Evolutionary conservation across 495 filamentous ascomycete genomes (phyloP).

Genomic region (Tuber magnatum): DNA sequence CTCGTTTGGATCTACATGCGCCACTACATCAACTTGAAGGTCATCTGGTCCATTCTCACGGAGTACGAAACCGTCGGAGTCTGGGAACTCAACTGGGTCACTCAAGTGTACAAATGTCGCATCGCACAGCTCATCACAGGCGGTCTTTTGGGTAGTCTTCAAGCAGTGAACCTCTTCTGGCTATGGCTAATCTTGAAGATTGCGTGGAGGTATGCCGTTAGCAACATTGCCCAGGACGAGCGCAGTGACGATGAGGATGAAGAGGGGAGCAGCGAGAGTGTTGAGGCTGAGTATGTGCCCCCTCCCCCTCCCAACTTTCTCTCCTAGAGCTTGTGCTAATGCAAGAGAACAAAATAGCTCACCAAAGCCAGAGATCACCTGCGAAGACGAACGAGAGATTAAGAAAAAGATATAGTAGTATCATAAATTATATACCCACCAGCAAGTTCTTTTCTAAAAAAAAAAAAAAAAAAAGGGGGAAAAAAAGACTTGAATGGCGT

Average conservation of each 20-base stretch:
- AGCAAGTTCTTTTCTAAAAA: conserved; percentile 25
- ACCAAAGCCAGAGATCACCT: background rate
- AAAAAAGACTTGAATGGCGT: background rate
- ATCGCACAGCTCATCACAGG: conserved; percentile 70
- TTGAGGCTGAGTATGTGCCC: conserved; percentile 17
- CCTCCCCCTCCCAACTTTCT: conserved; percentile 46
- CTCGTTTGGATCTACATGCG: conserved; percentile 83
- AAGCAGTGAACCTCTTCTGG: conserved; percentile 83
- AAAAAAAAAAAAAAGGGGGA: background rate
- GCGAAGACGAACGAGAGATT: background rate
- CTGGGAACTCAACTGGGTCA: conserved; percentile 79
- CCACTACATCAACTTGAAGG: conserved; percentile 82
- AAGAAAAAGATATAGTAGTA: conserved; percentile 9
- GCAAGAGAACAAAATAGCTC: conserved; percentile 6
- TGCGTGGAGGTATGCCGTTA: conserved; percentile 53
- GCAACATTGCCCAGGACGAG: conserved; percentile 48
- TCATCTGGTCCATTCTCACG: conserved; percentile 76
- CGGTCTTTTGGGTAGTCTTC: conserved; percentile 60
- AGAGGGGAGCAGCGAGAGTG: conserved; percentile 41
- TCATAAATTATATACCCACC: conserved; percentile 16
- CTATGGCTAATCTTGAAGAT: conserved; percentile 73
- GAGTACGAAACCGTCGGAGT: conserved; percentile 85
- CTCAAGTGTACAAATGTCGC: conserved; percentile 73
- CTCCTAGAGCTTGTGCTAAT: conserved; percentile 8
- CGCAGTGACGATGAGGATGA: conserved; percentile 58